Evolutionary conservation across 805 yeast species (phyloP).

Genomic region (Starmerella apicola): DNA sequence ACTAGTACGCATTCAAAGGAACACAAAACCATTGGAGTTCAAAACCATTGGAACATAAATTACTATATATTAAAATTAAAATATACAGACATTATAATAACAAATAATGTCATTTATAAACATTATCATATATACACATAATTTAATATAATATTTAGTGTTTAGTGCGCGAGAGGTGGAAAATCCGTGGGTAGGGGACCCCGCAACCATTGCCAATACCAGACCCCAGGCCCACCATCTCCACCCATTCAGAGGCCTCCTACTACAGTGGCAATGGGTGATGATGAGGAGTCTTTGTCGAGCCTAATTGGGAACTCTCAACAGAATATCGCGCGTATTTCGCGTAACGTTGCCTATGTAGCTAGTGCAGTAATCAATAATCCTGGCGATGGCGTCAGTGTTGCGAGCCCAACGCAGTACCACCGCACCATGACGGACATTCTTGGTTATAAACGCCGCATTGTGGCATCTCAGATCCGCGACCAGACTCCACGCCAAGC

Average conservation of each 20-base stretch:
- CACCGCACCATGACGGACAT: constrained; percentile 16
- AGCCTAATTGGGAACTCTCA: constrained; percentile 31
- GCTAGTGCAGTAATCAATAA: constrained; percentile 24
- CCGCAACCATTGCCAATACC: neutral
- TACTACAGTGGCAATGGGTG: constrained; percentile 12
- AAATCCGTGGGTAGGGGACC: no score
- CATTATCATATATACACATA: no score
- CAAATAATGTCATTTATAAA: no score
- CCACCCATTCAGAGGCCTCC: no score
- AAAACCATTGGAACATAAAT: no score
- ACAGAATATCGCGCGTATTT: constrained; percentile 28
- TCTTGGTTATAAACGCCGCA: constrained; percentile 11
- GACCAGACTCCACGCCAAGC: constrained; percentile 15
- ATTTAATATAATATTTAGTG: no score
- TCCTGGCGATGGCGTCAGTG: constrained; percentile 6
- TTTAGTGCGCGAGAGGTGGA: no score
- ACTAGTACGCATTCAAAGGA: no score
- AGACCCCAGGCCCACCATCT: no score
- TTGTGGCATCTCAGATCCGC: constrained; percentile 12
- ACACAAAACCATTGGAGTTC: no score
- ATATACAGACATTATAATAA: no score
- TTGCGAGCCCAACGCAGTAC: constrained; percentile 10
- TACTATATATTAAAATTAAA: no score
- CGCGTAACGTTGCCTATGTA: constrained; percentile 30
- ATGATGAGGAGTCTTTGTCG: constrained; percentile 23